Conservation (phyloP, 2,329 filamentous ascomycete species). For the Fusarium euwallaceae region DNA sequence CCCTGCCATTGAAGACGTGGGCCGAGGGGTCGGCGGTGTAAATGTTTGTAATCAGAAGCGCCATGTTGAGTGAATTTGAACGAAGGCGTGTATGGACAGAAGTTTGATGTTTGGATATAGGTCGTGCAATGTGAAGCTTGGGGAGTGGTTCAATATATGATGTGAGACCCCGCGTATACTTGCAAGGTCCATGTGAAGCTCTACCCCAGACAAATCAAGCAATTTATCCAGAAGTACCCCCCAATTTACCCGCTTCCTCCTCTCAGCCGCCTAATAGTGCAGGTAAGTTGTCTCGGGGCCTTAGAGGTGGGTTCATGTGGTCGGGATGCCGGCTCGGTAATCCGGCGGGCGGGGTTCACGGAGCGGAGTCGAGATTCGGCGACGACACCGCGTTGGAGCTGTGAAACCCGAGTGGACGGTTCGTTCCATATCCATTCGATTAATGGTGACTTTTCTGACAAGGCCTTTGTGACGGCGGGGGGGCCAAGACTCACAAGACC, state of each 20-base stretch:
- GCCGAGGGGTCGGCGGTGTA: conserved; percentile 87
- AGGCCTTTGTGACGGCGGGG: not conserved
- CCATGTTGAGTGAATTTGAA: conserved; percentile 46
- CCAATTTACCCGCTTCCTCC: conserved; percentile 41
- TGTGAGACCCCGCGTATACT: conserved; percentile 35
- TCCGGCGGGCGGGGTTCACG: conserved; percentile 20
- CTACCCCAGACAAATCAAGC: conserved; percentile 10
- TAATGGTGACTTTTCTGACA: not conserved
- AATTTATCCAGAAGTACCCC: conserved; percentile 42
- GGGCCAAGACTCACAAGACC: not conserved
- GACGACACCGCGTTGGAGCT: not conserved
- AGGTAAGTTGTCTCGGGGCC: not conserved
- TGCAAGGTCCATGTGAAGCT: conserved; percentile 31
- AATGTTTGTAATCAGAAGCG: conserved; percentile 78
- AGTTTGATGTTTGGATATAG: not conserved
- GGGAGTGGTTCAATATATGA: conserved; percentile 13
- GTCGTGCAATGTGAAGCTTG: not conserved
- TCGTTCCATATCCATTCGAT: not conserved
- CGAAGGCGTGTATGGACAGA: not conserved
- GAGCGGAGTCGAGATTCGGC: not conserved
- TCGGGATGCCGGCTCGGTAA: conserved; percentile 31
- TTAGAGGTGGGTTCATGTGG: conserved; percentile 22
- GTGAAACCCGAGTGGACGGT: not conserved
- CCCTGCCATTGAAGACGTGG: conserved; percentile 80
- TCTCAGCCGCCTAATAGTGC: conserved; percentile 10